These are phyloP conservation scores for Clonostachys chloroleuca DNA, from an alignment of 2,329 filamentous ascomycete genomes.

Conservation along the genomic window DNA sequence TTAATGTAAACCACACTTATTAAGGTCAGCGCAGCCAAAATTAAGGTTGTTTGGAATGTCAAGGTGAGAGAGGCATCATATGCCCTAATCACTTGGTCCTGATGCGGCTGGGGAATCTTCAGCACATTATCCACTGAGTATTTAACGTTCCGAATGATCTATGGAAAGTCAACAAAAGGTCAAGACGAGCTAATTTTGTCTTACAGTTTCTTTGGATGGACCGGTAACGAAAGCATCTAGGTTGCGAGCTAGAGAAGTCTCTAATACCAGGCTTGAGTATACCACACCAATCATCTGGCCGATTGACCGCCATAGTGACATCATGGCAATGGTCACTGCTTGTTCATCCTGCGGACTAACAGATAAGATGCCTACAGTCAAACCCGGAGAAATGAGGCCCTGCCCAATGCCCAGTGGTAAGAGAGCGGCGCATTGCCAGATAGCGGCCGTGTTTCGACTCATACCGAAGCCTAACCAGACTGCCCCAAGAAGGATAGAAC, in stretches of 20 bases:
- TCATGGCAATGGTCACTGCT: constrained; percentile 64
- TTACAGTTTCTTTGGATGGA: constrained; percentile 39
- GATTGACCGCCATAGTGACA: constrained; percentile 69
- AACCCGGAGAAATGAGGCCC: constrained; percentile 61
- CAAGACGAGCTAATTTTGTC: too few species aligned
- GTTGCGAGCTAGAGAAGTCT: constrained; percentile 62
- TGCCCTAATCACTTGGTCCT: constrained; percentile 48
- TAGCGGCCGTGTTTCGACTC: constrained; percentile 42
- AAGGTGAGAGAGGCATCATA: constrained; percentile 47
- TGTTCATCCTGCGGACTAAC: constrained; percentile 56
- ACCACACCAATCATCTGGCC: constrained; percentile 73
- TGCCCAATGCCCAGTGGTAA: constrained; percentile 52
- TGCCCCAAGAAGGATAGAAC: constrained; percentile 44
- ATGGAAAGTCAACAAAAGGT: too few species aligned
- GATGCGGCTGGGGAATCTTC: constrained; percentile 34
- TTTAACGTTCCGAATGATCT: constrained; percentile 45
- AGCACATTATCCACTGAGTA: constrained; percentile 50
- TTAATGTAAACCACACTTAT: constrained; percentile 44
- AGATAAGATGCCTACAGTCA: constrained; percentile 59
- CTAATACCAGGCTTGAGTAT: constrained; percentile 65
- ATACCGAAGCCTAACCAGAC: constrained; percentile 43
- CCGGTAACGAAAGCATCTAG: constrained; percentile 50
- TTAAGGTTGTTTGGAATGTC: constrained; percentile 37
- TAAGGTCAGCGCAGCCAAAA: constrained; percentile 42
- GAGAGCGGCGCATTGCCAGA: constrained; percentile 51